phyloP scores from a whole-genome alignment of 2,329 filamentous ascomycete genomes.

The Neonectria hederae region DNA sequence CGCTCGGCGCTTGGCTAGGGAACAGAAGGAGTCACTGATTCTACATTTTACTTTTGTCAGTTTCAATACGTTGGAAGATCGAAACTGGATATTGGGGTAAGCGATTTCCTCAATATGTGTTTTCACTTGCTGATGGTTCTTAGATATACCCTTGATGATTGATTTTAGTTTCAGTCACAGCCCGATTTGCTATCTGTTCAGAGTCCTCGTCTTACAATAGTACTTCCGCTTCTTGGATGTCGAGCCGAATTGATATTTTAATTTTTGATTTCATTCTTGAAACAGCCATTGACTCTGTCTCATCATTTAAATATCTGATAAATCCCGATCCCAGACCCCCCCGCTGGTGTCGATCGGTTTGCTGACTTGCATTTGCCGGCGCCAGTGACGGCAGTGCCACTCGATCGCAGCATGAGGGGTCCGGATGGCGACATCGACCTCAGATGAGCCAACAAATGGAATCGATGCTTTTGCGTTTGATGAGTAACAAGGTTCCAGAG shows the following conservation, averaged over 20 bases:
- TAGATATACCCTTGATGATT: background rate
- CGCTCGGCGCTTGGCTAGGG: conserved; percentile 15
- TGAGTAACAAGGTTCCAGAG: conserved; percentile 3
- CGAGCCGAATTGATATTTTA: too few relatives aligned
- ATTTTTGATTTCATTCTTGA: background rate
- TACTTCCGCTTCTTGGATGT: background rate
- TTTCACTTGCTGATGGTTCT: background rate
- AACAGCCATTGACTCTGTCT: background rate
- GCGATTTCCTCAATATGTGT: background rate
- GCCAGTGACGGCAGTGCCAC: background rate
- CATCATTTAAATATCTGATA: background rate
- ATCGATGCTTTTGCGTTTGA: conserved; percentile 2
- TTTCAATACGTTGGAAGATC: background rate
- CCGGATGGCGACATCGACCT: conserved; percentile 27
- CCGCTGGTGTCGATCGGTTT: background rate
- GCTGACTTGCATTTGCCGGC: background rate
- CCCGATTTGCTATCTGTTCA: background rate
- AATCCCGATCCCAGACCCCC: background rate
- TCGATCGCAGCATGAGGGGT: conserved; percentile 14
- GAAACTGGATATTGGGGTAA: background rate
- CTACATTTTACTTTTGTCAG: background rate
- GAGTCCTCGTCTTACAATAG: background rate
- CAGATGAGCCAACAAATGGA: conserved; percentile 8
- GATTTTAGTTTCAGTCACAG: background rate
- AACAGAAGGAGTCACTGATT: background rate